Conservation (phyloP, 2,329 filamentous ascomycete genomes). For the Aspergillus sp. region DNA sequence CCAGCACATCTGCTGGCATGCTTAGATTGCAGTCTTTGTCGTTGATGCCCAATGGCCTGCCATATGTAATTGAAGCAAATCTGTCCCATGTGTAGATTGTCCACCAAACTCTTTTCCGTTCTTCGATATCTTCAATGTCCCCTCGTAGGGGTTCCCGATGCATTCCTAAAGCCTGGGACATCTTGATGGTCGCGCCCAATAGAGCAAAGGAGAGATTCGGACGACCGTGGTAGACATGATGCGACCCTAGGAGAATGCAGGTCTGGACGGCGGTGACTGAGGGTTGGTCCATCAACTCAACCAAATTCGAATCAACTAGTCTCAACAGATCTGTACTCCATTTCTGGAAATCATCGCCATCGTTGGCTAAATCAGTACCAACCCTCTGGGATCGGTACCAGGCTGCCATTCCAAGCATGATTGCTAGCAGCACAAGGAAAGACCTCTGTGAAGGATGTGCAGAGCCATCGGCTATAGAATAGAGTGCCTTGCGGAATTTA, state of each 20-base stretch:
- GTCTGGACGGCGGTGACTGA: conserved; percentile 30
- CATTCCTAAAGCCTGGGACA: conserved; percentile 26
- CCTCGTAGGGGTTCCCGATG: conserved; percentile 20
- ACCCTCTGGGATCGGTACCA: conserved; percentile 28
- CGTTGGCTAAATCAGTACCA: conserved; percentile 7
- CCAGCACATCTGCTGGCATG: conserved; percentile 26
- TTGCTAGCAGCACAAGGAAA: conserved; percentile 30
- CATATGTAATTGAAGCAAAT: conserved; percentile 35
- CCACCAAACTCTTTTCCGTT: conserved; percentile 35
- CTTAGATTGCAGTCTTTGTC: conserved; percentile 30
- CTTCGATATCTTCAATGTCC: conserved; percentile 19
- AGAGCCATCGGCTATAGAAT: conserved; percentile 23
- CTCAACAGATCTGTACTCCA: conserved; percentile 11
- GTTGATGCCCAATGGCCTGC: conserved; percentile 33
- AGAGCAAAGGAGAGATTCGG: conserved; percentile 33
- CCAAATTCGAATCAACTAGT: conserved; percentile 24
- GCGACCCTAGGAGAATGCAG: conserved; percentile 32
- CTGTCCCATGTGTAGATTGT: conserved; percentile 36
- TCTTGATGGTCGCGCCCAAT: conserved; percentile 30
- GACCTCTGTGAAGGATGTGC: conserved; percentile 25
- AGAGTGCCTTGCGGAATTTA: conserved; percentile 26
- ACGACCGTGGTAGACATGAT: conserved; percentile 35
- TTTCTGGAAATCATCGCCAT: conserved; percentile 7
- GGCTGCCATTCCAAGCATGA: conserved; percentile 30
- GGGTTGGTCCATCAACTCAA: conserved; percentile 35